Percentiles rank a stretch among this genome's conserved stretches.
Conservation (phyloP, 257 asterid species). For the Thymus quinquecostatus region DNA sequence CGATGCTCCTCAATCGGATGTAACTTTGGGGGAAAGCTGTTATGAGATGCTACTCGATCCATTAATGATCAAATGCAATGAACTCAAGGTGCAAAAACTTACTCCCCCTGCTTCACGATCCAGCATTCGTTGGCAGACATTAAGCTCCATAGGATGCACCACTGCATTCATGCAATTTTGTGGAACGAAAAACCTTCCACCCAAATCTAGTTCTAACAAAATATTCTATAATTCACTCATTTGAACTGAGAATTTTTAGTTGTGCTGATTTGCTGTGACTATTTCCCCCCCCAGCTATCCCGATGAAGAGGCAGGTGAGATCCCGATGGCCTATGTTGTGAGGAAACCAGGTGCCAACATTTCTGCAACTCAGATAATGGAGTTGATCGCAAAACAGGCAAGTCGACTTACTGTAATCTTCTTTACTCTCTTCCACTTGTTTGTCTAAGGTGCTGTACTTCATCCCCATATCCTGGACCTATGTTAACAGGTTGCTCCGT, state of each 20-base stretch:
- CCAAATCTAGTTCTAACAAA: background rate
- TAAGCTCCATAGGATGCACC: no score
- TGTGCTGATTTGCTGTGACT: conserved; percentile 4
- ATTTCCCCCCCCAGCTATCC: conserved; percentile 61
- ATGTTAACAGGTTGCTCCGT: conserved; percentile 57
- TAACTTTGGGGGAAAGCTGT: background rate
- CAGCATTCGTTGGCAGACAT: no score
- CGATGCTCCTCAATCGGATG: background rate
- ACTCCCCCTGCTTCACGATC: background rate
- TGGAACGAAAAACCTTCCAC: background rate
- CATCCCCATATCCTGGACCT: background rate
- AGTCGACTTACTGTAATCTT: background rate
- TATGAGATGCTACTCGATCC: background rate
- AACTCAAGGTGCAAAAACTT: background rate
- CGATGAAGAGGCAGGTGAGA: conserved; percentile 92
- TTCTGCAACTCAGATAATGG: conserved; percentile 70
- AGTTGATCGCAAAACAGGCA: conserved; percentile 75
- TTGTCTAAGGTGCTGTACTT: background rate
- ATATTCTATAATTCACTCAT: background rate
- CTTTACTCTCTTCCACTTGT: conserved; percentile 7
- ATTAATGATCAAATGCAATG: background rate
- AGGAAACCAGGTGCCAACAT: conserved; percentile 73
- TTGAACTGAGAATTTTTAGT: background rate
- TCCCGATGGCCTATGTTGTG: conserved; percentile 93
- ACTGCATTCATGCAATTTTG: background rate